Evolutionary conservation across 148 eudicot species (phyloP).

Genomic region (Persicaria maculosa): DNA sequence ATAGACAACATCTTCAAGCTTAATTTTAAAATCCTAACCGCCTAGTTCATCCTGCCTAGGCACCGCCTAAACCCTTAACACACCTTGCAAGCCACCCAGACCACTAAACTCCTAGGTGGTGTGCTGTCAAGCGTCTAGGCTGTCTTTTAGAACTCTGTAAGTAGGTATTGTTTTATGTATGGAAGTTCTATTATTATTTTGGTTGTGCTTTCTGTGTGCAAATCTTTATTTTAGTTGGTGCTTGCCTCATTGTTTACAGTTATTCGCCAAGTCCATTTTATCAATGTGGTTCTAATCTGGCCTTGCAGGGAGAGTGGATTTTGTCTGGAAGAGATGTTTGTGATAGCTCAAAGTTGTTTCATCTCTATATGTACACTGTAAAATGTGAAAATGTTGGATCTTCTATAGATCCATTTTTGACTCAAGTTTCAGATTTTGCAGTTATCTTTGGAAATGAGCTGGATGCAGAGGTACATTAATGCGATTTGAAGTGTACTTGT

Average conservation of each 20-base stretch:
- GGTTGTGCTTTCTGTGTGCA: neutral
- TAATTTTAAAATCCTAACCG: no score
- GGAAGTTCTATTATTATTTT: neutral
- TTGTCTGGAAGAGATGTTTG: constrained; percentile 59
- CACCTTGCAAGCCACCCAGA: no score
- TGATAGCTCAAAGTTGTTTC: constrained; percentile 41
- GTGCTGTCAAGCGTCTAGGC: no score
- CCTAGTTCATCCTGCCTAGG: no score
- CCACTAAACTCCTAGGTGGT: no score
- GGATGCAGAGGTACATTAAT: constrained; percentile 85
- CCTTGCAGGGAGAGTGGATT: constrained; percentile 89
- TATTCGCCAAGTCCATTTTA: constrained; percentile 8
- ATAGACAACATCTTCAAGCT: no score
- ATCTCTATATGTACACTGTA: constrained; percentile 69
- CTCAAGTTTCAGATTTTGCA: constrained; percentile 82
- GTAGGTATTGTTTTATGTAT: no score
- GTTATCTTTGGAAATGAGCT: constrained; percentile 86
- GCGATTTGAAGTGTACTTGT: neutral
- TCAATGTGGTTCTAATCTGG: constrained; percentile 16
- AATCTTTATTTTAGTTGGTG: neutral
- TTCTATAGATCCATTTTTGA: constrained; percentile 68
- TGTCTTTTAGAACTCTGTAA: no score
- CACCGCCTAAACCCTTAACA: no score
- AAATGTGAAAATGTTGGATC: constrained; percentile 69
- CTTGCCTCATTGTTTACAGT: neutral